Conservation (phyloP, 371 early-diverging fungal genomes). For the Dipsacomyces acuminosporus region DNA sequence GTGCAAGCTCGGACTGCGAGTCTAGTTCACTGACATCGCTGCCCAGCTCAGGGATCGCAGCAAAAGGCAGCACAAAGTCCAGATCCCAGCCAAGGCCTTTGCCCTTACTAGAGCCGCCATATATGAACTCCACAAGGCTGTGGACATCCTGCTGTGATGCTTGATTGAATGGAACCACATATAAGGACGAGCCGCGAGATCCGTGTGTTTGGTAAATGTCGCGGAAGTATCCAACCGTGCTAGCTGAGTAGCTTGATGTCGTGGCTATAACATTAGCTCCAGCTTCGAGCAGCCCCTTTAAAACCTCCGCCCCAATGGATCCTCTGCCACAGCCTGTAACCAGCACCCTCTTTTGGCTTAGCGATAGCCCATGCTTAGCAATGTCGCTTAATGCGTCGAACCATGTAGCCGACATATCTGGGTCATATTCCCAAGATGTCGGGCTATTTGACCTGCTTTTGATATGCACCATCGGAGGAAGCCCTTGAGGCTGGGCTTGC, state of each 20-base stretch:
- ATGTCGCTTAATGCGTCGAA: constrained; percentile 69
- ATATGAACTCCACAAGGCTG: constrained; percentile 80
- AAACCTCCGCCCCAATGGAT: constrained; percentile 84
- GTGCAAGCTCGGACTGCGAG: constrained; percentile 83
- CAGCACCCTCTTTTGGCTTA: constrained; percentile 72
- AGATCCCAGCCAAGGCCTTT: constrained; percentile 84
- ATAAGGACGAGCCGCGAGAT: constrained; percentile 74
- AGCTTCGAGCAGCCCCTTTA: constrained; percentile 83
- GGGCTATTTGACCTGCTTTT: neutral
- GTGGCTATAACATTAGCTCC: constrained; percentile 90
- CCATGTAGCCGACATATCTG: constrained; percentile 62
- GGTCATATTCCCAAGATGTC: constrained; percentile 60
- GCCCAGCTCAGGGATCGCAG: constrained; percentile 88
- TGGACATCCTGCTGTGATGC: constrained; percentile 82
- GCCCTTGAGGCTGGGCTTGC: neutral
- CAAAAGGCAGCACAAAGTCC: constrained; percentile 93
- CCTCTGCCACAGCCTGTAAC: constrained; percentile 87
- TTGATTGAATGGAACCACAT: constrained; percentile 91
- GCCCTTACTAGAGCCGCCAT: constrained; percentile 65
- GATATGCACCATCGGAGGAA: neutral
- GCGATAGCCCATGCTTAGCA: constrained; percentile 74
- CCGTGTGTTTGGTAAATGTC: constrained; percentile 82
- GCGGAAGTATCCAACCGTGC: constrained; percentile 83
- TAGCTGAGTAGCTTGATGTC: constrained; percentile 81
- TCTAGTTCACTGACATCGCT: constrained; percentile 83